These are phyloP conservation scores for Raffaelea albimanens DNA, from an alignment of 2,329 filamentous ascomycete species.

Conservation along the genomic window DNA sequence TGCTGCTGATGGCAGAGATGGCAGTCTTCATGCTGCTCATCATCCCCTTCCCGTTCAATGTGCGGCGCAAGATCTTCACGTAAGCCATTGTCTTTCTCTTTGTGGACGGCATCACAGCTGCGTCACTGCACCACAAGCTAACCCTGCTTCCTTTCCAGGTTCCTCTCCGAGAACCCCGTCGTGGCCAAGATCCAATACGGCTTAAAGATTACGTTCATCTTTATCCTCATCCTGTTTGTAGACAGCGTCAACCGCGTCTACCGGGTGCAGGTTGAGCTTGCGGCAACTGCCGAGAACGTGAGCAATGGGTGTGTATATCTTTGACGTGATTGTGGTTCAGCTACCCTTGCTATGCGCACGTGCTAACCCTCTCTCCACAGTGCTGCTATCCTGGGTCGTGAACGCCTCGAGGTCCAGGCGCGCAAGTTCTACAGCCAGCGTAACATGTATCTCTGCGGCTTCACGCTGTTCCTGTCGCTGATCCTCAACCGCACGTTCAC, in stretches of 20 bases:
- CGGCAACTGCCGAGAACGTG: slow-evolving; percentile 56
- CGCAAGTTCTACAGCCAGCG: slow-evolving; percentile 99
- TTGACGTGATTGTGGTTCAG: slow-evolving; percentile 9
- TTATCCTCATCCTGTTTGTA: slow-evolving; percentile 95
- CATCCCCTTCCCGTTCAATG: slow-evolving; percentile 77
- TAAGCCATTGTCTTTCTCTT: slow-evolving; percentile 24
- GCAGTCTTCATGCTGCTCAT: slow-evolving; percentile 68
- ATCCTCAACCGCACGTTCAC: slow-evolving; percentile 99
- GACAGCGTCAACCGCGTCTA: slow-evolving; percentile 96
- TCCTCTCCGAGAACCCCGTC: slow-evolving; percentile 79
- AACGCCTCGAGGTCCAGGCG: slow-evolving; percentile 96
- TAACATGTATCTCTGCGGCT: slow-evolving; percentile 99
- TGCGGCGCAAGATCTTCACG: slow-evolving; percentile 78
- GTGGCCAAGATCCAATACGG: slow-evolving; percentile 95
- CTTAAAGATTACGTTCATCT: slow-evolving; percentile 98
- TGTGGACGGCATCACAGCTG: too few relatives aligned
- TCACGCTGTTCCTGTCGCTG: slow-evolving; percentile 95
- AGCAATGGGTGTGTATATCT: slow-evolving; percentile 37
- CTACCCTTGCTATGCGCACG: background rate
- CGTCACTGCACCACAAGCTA: too few relatives aligned
- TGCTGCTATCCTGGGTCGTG: slow-evolving; percentile 71
- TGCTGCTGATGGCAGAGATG: slow-evolving; percentile 78
- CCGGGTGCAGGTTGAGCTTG: slow-evolving; percentile 84
- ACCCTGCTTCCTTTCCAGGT: slow-evolving; percentile 37
- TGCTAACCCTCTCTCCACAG: slow-evolving; percentile 15